These are phyloP conservation scores for Globisporangium nagaii DNA, from an alignment of 352 stramenopile genomes.

Conservation along the genomic window DNA sequence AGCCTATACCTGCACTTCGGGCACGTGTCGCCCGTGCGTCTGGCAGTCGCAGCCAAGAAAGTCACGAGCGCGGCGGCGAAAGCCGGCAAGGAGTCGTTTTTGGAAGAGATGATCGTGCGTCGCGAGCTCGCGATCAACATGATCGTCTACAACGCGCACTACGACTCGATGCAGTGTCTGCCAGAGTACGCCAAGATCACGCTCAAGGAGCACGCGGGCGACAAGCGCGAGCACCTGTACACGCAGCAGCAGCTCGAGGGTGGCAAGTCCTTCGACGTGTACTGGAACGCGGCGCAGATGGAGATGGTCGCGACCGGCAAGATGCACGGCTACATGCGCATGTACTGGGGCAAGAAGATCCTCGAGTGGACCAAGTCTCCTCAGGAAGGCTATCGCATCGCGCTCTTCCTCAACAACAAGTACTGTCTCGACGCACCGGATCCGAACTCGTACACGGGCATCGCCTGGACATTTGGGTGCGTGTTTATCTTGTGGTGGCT, in stretches of 20 bases:
- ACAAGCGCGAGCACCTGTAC: slow-evolving; percentile 91
- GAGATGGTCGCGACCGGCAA: slow-evolving; percentile 93
- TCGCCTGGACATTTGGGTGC: slow-evolving; percentile 77
- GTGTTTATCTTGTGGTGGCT: no score
- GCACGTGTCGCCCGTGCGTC: slow-evolving; percentile 68
- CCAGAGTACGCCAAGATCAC: slow-evolving; percentile 90
- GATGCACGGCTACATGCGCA: slow-evolving; percentile 91
- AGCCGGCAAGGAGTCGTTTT: slow-evolving; percentile 87
- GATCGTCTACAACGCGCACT: slow-evolving; percentile 93
- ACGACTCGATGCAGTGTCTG: slow-evolving; percentile 91
- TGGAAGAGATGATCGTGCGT: slow-evolving; percentile 97
- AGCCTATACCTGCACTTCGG: slow-evolving; percentile 94
- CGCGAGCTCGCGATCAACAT: slow-evolving; percentile 97
- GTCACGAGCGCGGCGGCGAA: slow-evolving; percentile 60
- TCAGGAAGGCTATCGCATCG: slow-evolving; percentile 87
- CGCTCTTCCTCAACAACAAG: slow-evolving; percentile 98
- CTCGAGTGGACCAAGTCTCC: slow-evolving; percentile 96
- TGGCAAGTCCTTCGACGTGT: slow-evolving; percentile 92
- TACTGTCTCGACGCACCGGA: slow-evolving; percentile 97
- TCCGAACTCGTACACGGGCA: slow-evolving; percentile 90
- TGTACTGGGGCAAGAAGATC: slow-evolving; percentile 99
- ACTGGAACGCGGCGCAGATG: slow-evolving; percentile 98
- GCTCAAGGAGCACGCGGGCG: slow-evolving; percentile 83
- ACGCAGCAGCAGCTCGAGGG: slow-evolving; percentile 88
- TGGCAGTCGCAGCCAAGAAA: slow-evolving; percentile 55